Conservation (phyloP, 805 yeast species). For the Ogataea allantospora region DNA sequence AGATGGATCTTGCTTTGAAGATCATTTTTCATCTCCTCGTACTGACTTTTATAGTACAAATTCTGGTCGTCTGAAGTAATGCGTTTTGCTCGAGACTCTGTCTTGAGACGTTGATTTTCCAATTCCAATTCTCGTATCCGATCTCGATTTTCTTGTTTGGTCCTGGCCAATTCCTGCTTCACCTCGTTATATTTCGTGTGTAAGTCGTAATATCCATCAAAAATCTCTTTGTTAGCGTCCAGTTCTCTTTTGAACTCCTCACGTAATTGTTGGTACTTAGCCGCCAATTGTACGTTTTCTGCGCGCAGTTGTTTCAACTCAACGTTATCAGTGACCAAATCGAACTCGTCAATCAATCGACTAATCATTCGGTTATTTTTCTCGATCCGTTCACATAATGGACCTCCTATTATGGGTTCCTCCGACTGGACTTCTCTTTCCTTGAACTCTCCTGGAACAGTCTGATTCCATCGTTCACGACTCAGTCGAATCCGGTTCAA, state of each 20-base stretch:
- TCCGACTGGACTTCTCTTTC: background rate
- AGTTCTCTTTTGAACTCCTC: slow-evolving; percentile 26
- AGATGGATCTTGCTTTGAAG: slow-evolving; percentile 14
- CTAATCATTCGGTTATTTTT: slow-evolving; percentile 14
- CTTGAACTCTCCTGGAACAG: slow-evolving; percentile 21
- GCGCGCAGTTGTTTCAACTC: slow-evolving; percentile 14
- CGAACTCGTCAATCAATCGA: slow-evolving; percentile 15
- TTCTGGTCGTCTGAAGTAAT: slow-evolving; percentile 10
- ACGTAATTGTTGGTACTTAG: slow-evolving; percentile 21
- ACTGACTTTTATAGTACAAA: slow-evolving; percentile 17
- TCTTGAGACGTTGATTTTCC: slow-evolving; percentile 12
- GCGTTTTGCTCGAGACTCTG: slow-evolving; percentile 10
- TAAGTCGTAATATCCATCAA: slow-evolving; percentile 27
- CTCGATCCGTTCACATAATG: slow-evolving; percentile 8
- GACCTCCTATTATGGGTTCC: background rate
- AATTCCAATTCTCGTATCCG: slow-evolving; percentile 6
- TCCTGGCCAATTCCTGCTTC: slow-evolving; percentile 2
- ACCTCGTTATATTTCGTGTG: slow-evolving; percentile 18
- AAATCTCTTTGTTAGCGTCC: slow-evolving; percentile 25
- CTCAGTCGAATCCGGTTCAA: slow-evolving; percentile 21
- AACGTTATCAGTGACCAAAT: slow-evolving; percentile 13
- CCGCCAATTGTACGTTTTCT: slow-evolving; percentile 19
- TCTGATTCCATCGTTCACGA: slow-evolving; percentile 14
- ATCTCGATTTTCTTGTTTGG: slow-evolving; percentile 3
- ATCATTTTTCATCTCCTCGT: slow-evolving; percentile 17